phyloP scores from a whole-genome alignment of 768 basidiomycete genomes.

The Boletus edulis region DNA sequence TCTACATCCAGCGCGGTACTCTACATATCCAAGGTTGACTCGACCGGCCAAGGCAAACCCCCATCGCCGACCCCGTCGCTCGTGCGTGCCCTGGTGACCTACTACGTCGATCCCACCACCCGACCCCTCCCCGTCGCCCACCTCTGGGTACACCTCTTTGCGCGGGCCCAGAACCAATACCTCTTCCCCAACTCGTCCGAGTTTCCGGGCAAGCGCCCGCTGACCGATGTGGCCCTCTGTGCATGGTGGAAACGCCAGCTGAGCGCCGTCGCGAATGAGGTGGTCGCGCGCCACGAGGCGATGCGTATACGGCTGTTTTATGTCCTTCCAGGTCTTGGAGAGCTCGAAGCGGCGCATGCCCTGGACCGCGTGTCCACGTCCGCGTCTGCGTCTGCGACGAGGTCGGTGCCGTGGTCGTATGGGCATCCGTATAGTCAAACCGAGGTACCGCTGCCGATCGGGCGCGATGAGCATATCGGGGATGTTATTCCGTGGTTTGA shows the following conservation, averaged over 20 bases:
- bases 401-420: constrained; percentile 57
- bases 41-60: constrained; percentile 69
- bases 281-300: constrained; percentile 21
- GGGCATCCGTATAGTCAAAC: constrained; percentile 69
- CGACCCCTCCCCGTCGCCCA: constrained; percentile 55
- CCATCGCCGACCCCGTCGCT: constrained; percentile 73
- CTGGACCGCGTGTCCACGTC: constrained; percentile 40
- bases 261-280: constrained; percentile 48
- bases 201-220: constrained; percentile 62
- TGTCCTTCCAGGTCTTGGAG: constrained; percentile 66
- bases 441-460: constrained; percentile 42
- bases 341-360: constrained; percentile 63
- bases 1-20: constrained; percentile 67
- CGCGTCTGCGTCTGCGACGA: constrained; percentile 14
- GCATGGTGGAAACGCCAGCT: constrained; percentile 91
- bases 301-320: constrained; percentile 45
- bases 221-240: constrained; percentile 78
- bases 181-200: constrained; percentile 88
- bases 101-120: constrained; percentile 60
- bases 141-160: constrained; percentile 86
- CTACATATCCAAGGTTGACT: constrained; percentile 93
- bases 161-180: constrained; percentile 87
- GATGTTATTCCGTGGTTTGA: constrained; percentile 85
- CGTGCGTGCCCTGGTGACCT: constrained; percentile 61
- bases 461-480: constrained; percentile 50